Evolutionary conservation across 495 filamentous ascomycete species (phyloP), one percentile per base, ranked within the genome.

Genomic region (Penicillium coprophilum): DNA sequence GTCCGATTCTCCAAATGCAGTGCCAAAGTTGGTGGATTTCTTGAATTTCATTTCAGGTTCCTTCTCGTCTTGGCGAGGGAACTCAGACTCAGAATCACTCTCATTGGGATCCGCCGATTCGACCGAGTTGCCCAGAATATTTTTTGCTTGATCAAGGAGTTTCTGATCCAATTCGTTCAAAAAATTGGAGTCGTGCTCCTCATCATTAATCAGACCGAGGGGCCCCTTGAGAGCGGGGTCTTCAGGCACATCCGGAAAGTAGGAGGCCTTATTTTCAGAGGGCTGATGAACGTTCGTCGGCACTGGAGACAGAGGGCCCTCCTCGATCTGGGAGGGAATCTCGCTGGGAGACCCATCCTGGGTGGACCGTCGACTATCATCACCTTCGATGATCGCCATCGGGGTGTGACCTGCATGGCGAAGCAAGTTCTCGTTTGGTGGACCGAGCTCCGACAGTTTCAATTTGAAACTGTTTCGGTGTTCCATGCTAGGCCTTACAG

Each of bases 11-110:
- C 76, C 76, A 70, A 77, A 79, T 8, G 74, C 76, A 23, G 74
- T 76, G 38, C 85, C 85, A 72, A 87, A 87, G 65, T 87, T 87
- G 46, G 71, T 82, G n/a, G 78, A 77, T 15, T 70, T 71, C 53
- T 76, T 85, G 58, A 87, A 71, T 65, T 79, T 85, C 38, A 86
- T 68, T 36, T 81, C 79, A 21, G 85, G 75, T 13, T 84, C 82
- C 47, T 77, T 75, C n/a, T 79, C 73, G 5, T 67, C 71, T 30
- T 69, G 68, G 46, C 56, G 50, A 59, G 65, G 51, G 13, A 58
- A 19, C 31, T 73, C 71, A 24, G 52, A n/a, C 36, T 74, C 71
- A 11, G 50, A 21, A 39, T 72, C 73, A 34, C 36, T 51, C 60
- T 64, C 62, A 43, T 76, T 58, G 34, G 63, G 46, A 6, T 69